Percentiles rank a stretch among this genome's conserved stretches.
Conservation (phyloP, 352 stramenopile species). For the Phytophthora tubulina region DNA sequence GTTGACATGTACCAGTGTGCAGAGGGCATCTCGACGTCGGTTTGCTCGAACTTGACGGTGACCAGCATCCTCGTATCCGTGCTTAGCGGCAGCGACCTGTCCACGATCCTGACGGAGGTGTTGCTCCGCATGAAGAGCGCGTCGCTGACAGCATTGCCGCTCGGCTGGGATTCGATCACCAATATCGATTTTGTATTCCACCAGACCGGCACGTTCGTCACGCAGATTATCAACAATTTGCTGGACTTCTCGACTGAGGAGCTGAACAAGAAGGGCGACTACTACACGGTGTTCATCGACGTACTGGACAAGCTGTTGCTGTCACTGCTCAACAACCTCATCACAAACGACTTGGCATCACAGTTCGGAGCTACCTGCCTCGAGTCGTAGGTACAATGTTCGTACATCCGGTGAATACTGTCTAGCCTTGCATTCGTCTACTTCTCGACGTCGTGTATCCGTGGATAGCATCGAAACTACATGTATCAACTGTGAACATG, state of each 20-base stretch:
- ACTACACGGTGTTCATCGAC: constrained; percentile 58
- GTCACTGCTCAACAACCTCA: constrained; percentile 63
- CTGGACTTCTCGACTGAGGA: constrained; percentile 57
- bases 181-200: constrained; percentile 63
- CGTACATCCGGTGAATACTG: neutral
- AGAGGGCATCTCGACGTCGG: constrained; percentile 38
- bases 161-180: constrained; percentile 60
- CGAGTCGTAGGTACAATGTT: constrained; percentile 23
- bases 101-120: constrained; percentile 39
- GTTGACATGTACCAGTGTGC: constrained; percentile 57
- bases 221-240: constrained; percentile 56
- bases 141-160: constrained; percentile 43
- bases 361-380: constrained; percentile 60
- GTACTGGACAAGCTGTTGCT: constrained; percentile 51
- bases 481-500: constrained; percentile 1
- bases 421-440: neutral
- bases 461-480: no score
- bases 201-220: constrained; percentile 50
- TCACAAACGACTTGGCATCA: constrained; percentile 47
- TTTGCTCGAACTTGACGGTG: constrained; percentile 62
- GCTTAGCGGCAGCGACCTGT: constrained; percentile 48
- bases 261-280: constrained; percentile 75
- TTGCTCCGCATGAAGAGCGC: constrained; percentile 44
- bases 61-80: constrained; percentile 52
- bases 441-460: neutral